Conservation (phyloP, 768 basidiomycete genomes). For the Phylloporus arenicola region DNA sequence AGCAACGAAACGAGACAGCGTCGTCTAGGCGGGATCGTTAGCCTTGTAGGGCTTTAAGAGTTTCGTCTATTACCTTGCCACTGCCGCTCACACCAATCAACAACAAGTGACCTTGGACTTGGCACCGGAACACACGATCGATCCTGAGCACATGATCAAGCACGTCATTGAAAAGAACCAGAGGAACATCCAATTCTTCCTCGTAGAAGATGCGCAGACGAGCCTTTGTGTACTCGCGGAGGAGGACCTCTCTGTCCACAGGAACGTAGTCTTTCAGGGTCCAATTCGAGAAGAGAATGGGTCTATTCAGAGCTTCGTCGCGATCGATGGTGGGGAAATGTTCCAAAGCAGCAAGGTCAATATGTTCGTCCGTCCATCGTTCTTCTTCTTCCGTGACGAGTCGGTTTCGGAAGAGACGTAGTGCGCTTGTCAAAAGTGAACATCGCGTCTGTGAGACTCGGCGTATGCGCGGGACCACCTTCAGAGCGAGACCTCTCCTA, state of each 20-base stretch:
- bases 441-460: constrained; percentile 94
- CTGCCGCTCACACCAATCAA: constrained; percentile 98
- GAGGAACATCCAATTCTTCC: constrained; percentile 95
- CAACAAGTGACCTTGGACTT: constrained; percentile 93
- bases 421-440: constrained; percentile 95
- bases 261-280: constrained; percentile 95
- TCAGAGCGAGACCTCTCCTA: constrained; percentile 93
- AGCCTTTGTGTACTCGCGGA: constrained; percentile 96
- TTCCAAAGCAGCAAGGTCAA: constrained; percentile 75
- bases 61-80: constrained; percentile 69
- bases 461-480: constrained; percentile 92
- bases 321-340: constrained; percentile 92
- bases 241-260: constrained; percentile 85
- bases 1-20: constrained; percentile 94
- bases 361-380: constrained; percentile 90
- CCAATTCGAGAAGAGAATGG: constrained; percentile 98
- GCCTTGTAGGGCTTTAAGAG: constrained; percentile 3
- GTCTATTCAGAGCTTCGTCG: constrained; percentile 80
- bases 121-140: constrained; percentile 97
- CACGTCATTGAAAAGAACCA: constrained; percentile 98
- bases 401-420: constrained; percentile 96
- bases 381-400: constrained; percentile 91
- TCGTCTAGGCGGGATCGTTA: constrained; percentile 58
- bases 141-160: constrained; percentile 97
- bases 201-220: constrained; percentile 98